Percentiles rank a stretch among this genome's conserved stretches.
Evolutionary conservation across 139 green algal genomes (phyloP).

Genomic region (Coccomyxa sp.): DNA sequence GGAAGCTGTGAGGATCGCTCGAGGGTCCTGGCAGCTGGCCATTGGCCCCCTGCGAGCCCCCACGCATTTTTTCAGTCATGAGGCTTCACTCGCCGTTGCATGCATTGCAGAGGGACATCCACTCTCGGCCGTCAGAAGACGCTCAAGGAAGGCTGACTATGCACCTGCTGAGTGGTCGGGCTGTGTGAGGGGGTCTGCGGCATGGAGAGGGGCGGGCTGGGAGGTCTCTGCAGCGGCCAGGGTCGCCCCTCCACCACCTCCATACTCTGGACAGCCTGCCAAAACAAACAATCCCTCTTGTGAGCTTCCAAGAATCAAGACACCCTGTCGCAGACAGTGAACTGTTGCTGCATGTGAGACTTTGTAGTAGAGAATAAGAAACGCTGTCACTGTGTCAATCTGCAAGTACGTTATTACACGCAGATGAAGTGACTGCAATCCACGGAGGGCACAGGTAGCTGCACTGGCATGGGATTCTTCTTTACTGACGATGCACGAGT

Average conservation of each 20-base stretch:
- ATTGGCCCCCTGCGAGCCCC: too few species aligned
- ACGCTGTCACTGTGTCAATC: not conserved
- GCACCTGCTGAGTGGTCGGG: not conserved
- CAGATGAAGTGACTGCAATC: too few species aligned
- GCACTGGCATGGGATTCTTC: too few species aligned
- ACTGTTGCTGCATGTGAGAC: not conserved
- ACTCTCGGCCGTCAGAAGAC: not conserved
- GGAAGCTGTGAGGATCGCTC: too few species aligned
- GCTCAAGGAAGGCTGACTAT: not conserved
- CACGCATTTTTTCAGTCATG: too few species aligned
- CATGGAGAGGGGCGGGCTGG: not conserved
- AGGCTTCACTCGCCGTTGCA: too few species aligned
- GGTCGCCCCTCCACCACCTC: not conserved
- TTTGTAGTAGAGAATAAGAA: not conserved
- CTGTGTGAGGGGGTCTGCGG: not conserved
- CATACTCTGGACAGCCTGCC: not conserved
- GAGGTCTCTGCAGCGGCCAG: not conserved
- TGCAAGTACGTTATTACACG: not conserved
- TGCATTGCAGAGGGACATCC: not conserved
- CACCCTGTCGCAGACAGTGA: not conserved
- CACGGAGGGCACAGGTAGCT: too few species aligned
- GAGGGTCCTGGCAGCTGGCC: too few species aligned
- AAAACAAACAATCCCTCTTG: not conserved
- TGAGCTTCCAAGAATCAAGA: not conserved
- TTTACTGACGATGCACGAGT: too few species aligned